Evolutionary conservation across 73 alveolate genomes (phyloP), one percentile per base, ranked within the genome.

Genomic region (Symbiodinium natans): DNA sequence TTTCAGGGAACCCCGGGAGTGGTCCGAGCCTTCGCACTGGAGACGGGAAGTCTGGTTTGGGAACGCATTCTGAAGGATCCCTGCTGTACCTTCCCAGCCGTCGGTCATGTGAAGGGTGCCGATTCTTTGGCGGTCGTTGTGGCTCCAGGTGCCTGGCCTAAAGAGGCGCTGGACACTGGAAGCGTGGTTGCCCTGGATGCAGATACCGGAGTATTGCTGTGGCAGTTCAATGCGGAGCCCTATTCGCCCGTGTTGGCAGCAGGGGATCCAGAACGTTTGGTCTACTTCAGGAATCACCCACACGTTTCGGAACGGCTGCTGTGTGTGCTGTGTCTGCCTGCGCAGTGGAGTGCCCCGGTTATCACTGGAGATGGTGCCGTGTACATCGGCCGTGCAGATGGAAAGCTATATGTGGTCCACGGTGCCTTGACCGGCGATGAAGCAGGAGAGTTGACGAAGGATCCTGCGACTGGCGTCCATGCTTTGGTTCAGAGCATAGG

Each of bases 281-380:
- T 6, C 3, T 59, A 59, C 31, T 27, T 23, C n/a, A 11, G 8
- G 34, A 27, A 1, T 0, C 77, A 59, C 77, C 77, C 77, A 5
- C 15, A 13, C 2, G 77, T 59, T 1, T 59, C 77, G 23, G 34
- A 59, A 27, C 77, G 77, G 15, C 34, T 59, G 38, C 77, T 73
- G 42, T 34, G 83, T 11, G 41, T 21, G 42, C 40, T 73, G 8
- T 90, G 96, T 39, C n/a, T 71, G 80, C 88, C 96, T 13, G 96
- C 96, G 39, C 96, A 90, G 31, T 90, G 96, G 96, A 90, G 96
- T 42, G 42, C 96, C 33, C 96, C 96, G n/a, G 19, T 90, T 39
- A 90, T 90, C 43, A 82, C 75, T 42, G 96, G 96, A 33, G 52
- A 68, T 17, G 96, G 96, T 40, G 13, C 38, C 36, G 96, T 90